Conservation (phyloP, 2,329 filamentous ascomycete species). For the Pleomassaria siparia region DNA sequence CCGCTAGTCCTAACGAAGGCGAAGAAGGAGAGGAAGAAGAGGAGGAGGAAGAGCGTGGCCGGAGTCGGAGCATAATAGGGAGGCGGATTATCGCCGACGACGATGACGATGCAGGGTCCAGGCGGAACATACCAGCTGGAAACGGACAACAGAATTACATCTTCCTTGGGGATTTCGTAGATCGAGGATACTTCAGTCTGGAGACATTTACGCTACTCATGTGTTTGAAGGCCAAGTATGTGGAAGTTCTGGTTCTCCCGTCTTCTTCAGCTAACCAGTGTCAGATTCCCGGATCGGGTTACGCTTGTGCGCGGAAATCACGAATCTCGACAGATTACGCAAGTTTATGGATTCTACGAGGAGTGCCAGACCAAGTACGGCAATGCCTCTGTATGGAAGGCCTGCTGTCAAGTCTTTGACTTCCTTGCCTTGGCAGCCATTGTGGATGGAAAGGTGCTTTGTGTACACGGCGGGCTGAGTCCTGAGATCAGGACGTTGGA, state of each 20-base stretch:
- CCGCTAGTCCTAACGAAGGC: constrained; percentile 50
- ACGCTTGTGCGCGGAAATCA: constrained; percentile 81
- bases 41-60: constrained; percentile 51
- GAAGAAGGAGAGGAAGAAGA: constrained; percentile 53
- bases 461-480: constrained; percentile 92
- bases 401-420: constrained; percentile 98
- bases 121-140: constrained; percentile 46
- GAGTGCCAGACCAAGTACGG: constrained; percentile 98
- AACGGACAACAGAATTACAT: constrained; percentile 69
- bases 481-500: constrained; percentile 97
- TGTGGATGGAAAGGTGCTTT: constrained; percentile 99
- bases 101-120: constrained; percentile 46
- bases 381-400: constrained; percentile 99
- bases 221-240: constrained; percentile 70
- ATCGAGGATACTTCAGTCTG: constrained; percentile 70
- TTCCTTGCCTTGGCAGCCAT: constrained; percentile 95
- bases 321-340: constrained; percentile 97
- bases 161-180: constrained; percentile 71
- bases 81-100: constrained; percentile 45
- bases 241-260: neutral
- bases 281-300: constrained; percentile 65
- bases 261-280: neutral
- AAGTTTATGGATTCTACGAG: constrained; percentile 99
- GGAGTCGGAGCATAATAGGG: constrained; percentile 47
- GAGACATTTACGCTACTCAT: constrained; percentile 72